phyloP scores from a whole-genome alignment of 352 stramenopile genomes.

The Phytophthora ramorum region DNA sequence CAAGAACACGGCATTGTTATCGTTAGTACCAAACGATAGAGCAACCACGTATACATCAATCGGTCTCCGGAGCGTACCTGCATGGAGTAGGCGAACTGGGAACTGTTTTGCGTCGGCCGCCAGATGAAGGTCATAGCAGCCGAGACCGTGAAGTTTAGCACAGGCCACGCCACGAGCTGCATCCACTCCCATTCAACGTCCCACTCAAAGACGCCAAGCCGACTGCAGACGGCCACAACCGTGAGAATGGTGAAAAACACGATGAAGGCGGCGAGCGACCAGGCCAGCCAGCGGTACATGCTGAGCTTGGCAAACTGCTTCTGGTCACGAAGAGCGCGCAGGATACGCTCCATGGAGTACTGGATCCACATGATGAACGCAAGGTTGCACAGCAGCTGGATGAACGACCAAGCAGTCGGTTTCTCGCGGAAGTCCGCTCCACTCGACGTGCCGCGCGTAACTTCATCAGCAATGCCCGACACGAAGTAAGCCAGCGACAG shows the following conservation, averaged over 20 bases:
- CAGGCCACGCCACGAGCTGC: constrained; percentile 91
- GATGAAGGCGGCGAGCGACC: constrained; percentile 83
- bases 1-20: constrained; percentile 1
- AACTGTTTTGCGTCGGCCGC: constrained; percentile 86
- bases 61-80: constrained; percentile 47
- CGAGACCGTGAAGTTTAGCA: constrained; percentile 92
- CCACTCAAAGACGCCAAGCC: constrained; percentile 89
- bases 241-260: constrained; percentile 91
- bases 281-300: constrained; percentile 90
- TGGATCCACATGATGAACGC: constrained; percentile 94
- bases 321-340: constrained; percentile 80
- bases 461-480: constrained; percentile 76
- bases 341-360: constrained; percentile 83
- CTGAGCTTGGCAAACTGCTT: constrained; percentile 92
- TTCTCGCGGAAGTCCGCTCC: constrained; percentile 81
- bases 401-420: constrained; percentile 85
- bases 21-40: constrained; percentile 28
- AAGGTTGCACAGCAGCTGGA: constrained; percentile 89
- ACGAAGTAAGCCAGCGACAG: constrained; percentile 81
- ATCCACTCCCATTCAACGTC: constrained; percentile 93
- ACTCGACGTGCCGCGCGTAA: constrained; percentile 81
- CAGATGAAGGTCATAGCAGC: constrained; percentile 91
- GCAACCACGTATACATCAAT: constrained; percentile 7
- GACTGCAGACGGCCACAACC: constrained; percentile 80
- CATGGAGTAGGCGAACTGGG: constrained; percentile 88